These are phyloP conservation scores for Tirmania nivea DNA, from an alignment of 495 filamentous ascomycete species.

Conservation along the genomic window DNA sequence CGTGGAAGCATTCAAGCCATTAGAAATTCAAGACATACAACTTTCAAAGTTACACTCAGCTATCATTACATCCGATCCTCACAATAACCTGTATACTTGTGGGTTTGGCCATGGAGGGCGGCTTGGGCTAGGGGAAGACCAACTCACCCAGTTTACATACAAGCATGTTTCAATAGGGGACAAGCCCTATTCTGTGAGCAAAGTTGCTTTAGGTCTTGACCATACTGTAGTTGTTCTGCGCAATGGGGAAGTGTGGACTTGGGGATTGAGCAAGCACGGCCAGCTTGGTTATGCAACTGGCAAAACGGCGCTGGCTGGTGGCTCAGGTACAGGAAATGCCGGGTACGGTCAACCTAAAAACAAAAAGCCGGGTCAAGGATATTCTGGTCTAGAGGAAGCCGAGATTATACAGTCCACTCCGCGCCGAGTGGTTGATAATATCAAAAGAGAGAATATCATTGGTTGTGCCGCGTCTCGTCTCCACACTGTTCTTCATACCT, in stretches of 20 bases:
- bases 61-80: slow-evolving; percentile 69
- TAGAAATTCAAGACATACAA: slow-evolving; percentile 13
- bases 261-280: slow-evolving; percentile 72
- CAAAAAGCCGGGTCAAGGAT: background rate
- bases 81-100: slow-evolving; percentile 80
- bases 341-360: background rate
- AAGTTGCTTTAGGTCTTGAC: slow-evolving; percentile 70
- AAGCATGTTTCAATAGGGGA: slow-evolving; percentile 33
- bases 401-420: slow-evolving; percentile 61
- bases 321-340: background rate
- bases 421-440: slow-evolving; percentile 69
- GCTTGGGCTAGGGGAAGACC: slow-evolving; percentile 71
- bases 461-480: slow-evolving; percentile 79
- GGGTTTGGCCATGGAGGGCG: slow-evolving; percentile 81
- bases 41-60: slow-evolving; percentile 88
- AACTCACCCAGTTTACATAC: slow-evolving; percentile 59
- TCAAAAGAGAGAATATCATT: slow-evolving; percentile 64
- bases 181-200: slow-evolving; percentile 45
- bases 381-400: slow-evolving; percentile 32
- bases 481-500: slow-evolving; percentile 75
- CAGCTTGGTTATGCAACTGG: slow-evolving; percentile 54
- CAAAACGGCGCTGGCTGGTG: slow-evolving; percentile 28
- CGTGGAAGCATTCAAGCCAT: slow-evolving; percentile 9
- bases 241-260: slow-evolving; percentile 68
- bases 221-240: slow-evolving; percentile 70